Conservation (phyloP, 495 filamentous ascomycete species). For the Xylaria castorea region DNA sequence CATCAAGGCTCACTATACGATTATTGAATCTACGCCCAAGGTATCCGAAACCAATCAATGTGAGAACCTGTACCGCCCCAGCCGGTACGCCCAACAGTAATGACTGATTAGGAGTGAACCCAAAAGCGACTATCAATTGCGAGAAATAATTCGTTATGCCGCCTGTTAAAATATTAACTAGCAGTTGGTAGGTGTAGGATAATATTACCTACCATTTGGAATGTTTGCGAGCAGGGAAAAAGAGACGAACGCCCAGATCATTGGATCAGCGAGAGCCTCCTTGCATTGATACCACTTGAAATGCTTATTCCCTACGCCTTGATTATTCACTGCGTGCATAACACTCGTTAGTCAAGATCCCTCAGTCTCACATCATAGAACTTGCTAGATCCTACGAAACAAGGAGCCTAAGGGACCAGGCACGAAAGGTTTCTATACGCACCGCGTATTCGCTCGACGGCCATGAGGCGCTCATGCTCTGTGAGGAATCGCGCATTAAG, state of each 20-base stretch:
- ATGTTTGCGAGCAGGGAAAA: slow-evolving; percentile 68
- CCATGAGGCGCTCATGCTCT: slow-evolving; percentile 64
- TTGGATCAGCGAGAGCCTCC: slow-evolving; percentile 57
- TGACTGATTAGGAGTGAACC: slow-evolving; percentile 64
- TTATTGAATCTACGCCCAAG: slow-evolving; percentile 64
- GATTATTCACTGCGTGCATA: slow-evolving; percentile 56
- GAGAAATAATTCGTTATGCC: slow-evolving; percentile 77
- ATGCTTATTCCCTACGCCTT: slow-evolving; percentile 73
- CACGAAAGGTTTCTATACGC: not conserved
- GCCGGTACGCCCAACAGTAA: slow-evolving; percentile 71
- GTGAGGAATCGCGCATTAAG: slow-evolving; percentile 71
- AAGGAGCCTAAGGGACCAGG: not conserved
- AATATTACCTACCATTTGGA: slow-evolving; percentile 56
- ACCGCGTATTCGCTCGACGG: slow-evolving; percentile 63
- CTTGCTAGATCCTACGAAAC: not conserved
- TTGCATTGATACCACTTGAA: slow-evolving; percentile 69
- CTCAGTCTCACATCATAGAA: not conserved
- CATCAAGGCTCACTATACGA: slow-evolving; percentile 49
- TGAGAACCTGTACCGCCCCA: slow-evolving; percentile 70
- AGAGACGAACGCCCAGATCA: slow-evolving; percentile 65
- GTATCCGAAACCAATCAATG: slow-evolving; percentile 64
- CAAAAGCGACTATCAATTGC: slow-evolving; percentile 66
- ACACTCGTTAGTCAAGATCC: too few relatives aligned
- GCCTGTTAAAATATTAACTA: slow-evolving; percentile 38
- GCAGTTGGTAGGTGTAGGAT: not conserved